phyloP scores from a whole-genome alignment of 169 alveolate genomes.

The Plasmodium sp. region DNA sequence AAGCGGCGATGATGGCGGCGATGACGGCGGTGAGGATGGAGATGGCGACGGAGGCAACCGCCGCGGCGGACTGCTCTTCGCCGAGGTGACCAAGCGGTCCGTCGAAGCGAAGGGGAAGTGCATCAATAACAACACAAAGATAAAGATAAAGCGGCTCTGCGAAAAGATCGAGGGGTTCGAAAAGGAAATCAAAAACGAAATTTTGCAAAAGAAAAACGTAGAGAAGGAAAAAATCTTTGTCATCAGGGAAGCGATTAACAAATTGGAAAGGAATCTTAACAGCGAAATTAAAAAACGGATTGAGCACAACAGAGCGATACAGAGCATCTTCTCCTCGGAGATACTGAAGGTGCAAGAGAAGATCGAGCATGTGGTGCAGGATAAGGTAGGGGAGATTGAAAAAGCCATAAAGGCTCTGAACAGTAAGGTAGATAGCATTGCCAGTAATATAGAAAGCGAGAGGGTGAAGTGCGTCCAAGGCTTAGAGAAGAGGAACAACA shows the following conservation, averaged over 20 bases:
- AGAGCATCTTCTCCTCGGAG: constrained; percentile 49
- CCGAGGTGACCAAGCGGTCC: background rate
- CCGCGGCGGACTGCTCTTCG: background rate
- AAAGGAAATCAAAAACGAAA: constrained; percentile 69
- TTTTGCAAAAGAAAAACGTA: constrained; percentile 42
- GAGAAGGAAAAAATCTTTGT: constrained; percentile 72
- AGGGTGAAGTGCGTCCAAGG: constrained; percentile 48
- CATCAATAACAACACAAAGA: constrained; percentile 55
- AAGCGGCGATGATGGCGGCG: background rate
- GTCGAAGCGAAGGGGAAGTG: constrained; percentile 41
- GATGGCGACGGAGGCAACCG: background rate
- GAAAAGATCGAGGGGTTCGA: constrained; percentile 74
- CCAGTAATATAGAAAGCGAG: constrained; percentile 52
- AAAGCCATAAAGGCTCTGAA: constrained; percentile 41
- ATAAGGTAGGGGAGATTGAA: constrained; percentile 46
- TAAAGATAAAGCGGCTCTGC: constrained; percentile 52
- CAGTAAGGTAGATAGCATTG: constrained; percentile 30
- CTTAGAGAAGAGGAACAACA: constrained; percentile 30
- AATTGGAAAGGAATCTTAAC: constrained; percentile 46
- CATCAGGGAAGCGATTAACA: constrained; percentile 59
- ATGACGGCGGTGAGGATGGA: too few relatives aligned
- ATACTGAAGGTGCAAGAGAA: constrained; percentile 61
- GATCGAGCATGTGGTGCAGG: constrained; percentile 54
- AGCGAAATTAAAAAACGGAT: constrained; percentile 64
- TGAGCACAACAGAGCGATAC: constrained; percentile 55